Evolutionary conservation across 148 eudicot genomes (phyloP).

Genomic region (Chenopodium quinoa): DNA sequence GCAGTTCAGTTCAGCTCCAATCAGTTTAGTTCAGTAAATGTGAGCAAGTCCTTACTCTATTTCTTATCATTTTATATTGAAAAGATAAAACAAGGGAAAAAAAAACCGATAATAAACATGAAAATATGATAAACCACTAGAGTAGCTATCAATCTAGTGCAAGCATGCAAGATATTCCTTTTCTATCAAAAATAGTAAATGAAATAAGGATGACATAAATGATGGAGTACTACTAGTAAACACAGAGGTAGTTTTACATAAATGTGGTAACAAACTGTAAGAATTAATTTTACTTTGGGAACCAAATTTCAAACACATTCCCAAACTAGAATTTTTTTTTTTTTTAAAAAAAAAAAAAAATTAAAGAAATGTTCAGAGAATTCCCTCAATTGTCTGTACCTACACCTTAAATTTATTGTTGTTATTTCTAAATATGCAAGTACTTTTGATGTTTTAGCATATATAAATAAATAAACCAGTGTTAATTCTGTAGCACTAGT

Average conservation of each 20-base stretch:
- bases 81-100: too few species aligned
- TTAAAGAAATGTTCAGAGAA: neutral
- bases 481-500: neutral
- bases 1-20: too few species aligned
- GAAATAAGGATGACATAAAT: neutral
- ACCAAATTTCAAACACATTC: conserved; percentile 8
- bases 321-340: neutral
- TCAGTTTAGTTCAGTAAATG: too few species aligned
- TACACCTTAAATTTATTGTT: neutral
- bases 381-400: neutral
- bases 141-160: neutral
- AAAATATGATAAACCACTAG: neutral
- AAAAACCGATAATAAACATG: neutral
- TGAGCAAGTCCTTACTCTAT: too few species aligned
- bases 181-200: neutral
- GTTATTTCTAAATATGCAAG: neutral
- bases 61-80: too few species aligned
- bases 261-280: neutral
- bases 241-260: conserved; percentile 7
- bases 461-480: neutral
- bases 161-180: too few species aligned
- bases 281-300: neutral
- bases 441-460: neutral
- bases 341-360: neutral
- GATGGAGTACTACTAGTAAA: neutral